A percentile compares a stretch with the other conserved stretches of the same genome.
These are phyloP conservation scores for Herpetomonas muscarum DNA, from an alignment of 208 protist species.

Conservation along the genomic window DNA sequence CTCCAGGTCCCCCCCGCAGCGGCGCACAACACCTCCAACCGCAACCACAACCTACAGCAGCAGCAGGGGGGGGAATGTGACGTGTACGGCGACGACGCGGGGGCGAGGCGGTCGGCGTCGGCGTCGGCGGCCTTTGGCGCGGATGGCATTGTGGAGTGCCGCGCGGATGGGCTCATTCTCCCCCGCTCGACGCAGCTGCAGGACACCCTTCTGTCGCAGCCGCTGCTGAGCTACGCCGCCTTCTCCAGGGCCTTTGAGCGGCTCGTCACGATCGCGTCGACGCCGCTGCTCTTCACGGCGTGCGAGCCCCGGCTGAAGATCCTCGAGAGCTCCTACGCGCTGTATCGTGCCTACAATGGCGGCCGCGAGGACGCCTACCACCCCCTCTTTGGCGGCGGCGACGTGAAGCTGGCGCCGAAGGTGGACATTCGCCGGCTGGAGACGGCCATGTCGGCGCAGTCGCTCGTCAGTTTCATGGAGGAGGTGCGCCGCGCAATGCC, in stretches of 20 bases:
- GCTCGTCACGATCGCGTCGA: constrained; percentile 32
- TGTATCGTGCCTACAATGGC: constrained; percentile 74
- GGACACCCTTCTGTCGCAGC: constrained; percentile 21
- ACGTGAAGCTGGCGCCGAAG: constrained; percentile 40
- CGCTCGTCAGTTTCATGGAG: constrained; percentile 45
- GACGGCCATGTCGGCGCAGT: constrained; percentile 44
- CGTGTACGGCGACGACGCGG: not conserved
- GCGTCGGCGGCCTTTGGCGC: not conserved
- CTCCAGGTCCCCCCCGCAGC: too few relatives aligned
- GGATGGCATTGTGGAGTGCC: constrained; percentile 4
- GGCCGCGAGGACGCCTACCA: constrained; percentile 59
- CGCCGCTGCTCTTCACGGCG: constrained; percentile 56
- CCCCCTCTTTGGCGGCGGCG: constrained; percentile 33
- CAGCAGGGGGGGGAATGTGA: too few relatives aligned
- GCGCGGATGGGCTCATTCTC: constrained; percentile 25
- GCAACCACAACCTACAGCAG: too few relatives aligned
- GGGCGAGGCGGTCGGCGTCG: not conserved
- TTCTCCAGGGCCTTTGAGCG: constrained; percentile 37
- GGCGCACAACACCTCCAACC: too few relatives aligned
- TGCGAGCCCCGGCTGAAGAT: constrained; percentile 72
- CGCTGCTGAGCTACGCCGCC: constrained; percentile 36
- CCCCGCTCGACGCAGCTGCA: constrained; percentile 20
- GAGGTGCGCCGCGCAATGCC: constrained; percentile 16
- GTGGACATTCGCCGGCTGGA: constrained; percentile 53
- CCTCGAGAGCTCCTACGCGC: constrained; percentile 57